Evolutionary conservation across 805 yeast species (phyloP), one percentile per base, ranked within the genome.

Genomic region (Cyberlindnera xylosilytica): DNA sequence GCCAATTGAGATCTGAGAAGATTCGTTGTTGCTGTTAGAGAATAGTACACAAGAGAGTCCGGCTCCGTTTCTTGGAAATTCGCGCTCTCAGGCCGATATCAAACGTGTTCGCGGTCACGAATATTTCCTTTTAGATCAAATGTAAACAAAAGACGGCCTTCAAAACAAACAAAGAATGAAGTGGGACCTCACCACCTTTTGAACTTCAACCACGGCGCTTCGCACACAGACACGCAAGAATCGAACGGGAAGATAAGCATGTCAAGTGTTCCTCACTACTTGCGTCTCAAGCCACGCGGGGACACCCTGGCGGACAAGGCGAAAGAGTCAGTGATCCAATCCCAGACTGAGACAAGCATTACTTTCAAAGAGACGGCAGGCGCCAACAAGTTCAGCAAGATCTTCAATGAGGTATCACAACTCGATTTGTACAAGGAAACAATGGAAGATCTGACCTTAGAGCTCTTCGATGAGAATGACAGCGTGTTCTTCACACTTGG

Each of bases 401-500:
- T 68, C 5, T 63, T 67, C 36, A 47, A 46, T n/a, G 66, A 58
- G 13, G 45, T 51, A 1, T 42, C 64, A 0, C 74, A 72, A 34
- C 42, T 51, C 19, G 65, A 69, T 13, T 51, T 73, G 3, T 74
- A 67, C 57, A 57, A 60, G 10, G 57, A 45, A 19, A 52, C 53
- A 0, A 26, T 57, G 20, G 44, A 55, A 29, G 56, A 52, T 23
- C 35, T 51, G 23, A 52, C 57, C 0, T 10, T 34, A 3, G 52
- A 50, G 15, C n/a, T 53, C 16, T 50, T 64, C 4, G 50, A 49
- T 3, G 65, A 63, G 8, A 59, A 62, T 16, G 79, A 76, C 49
- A 64, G 70, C 17, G 57, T 70, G 8, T 50, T 74, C 23, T 71
- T 76, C 49, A 66, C 78, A 0, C 51, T 77, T 50, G 82, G 82